Evolutionary conservation across 768 basidiomycete species (phyloP).

Genomic region (Leccinum aurantiacum): DNA sequence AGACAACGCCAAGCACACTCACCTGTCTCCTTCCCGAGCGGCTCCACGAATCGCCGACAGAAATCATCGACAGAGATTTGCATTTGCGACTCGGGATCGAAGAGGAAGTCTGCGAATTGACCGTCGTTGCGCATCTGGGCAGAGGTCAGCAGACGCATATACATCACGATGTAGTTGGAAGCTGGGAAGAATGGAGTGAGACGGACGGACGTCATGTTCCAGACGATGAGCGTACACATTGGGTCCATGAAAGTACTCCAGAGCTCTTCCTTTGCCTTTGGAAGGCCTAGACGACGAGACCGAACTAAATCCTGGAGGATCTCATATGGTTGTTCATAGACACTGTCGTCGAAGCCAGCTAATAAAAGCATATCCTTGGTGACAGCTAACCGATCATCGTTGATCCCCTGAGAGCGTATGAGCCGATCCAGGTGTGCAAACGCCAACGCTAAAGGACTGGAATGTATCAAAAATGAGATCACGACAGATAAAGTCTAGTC

Average conservation of each 20-base stretch:
- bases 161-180: slow-evolving; percentile 75
- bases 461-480: slow-evolving; percentile 18
- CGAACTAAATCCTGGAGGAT: slow-evolving; percentile 53
- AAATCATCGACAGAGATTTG: slow-evolving; percentile 61
- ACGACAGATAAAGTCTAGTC: slow-evolving; percentile 24
- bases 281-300: slow-evolving; percentile 38
- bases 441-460: slow-evolving; percentile 59
- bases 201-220: background rate
- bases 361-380: slow-evolving; percentile 52
- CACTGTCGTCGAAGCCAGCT: slow-evolving; percentile 63
- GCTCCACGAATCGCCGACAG: slow-evolving; percentile 77
- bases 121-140: slow-evolving; percentile 69
- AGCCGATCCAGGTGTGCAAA: slow-evolving; percentile 81
- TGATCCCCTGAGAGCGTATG: slow-evolving; percentile 46
- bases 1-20: background rate
- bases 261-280: slow-evolving; percentile 33
- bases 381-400: slow-evolving; percentile 47
- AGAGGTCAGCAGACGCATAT: slow-evolving; percentile 79
- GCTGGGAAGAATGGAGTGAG: slow-evolving; percentile 34
- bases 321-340: slow-evolving; percentile 77
- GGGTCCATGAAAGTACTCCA: slow-evolving; percentile 50
- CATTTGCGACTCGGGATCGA: slow-evolving; percentile 69
- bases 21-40: slow-evolving; percentile 78
- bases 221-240: slow-evolving; percentile 39
- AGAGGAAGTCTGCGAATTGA: slow-evolving; percentile 67